These are phyloP conservation scores for Colletotrichum cordylinicola DNA, from an alignment of 2,329 filamentous ascomycete genomes.

Conservation along the genomic window DNA sequence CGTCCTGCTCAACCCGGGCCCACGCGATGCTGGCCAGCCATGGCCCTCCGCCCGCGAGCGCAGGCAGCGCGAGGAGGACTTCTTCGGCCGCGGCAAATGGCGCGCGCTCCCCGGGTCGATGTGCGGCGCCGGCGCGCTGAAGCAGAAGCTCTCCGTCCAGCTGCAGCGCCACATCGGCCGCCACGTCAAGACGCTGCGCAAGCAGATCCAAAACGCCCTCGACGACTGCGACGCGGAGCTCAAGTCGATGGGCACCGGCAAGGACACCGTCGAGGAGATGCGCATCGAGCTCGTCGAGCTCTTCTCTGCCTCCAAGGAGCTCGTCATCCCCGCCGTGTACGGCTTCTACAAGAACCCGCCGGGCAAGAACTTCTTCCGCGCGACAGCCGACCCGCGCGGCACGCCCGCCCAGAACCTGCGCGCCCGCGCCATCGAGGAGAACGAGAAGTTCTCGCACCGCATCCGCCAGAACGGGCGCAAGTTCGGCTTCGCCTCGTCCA, in stretches of 20 bases:
- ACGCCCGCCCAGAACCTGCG: conserved; percentile 58
- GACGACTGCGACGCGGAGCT: conserved; percentile 55
- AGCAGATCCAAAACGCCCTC: conserved; percentile 56
- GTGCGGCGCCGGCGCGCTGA: conserved; percentile 51
- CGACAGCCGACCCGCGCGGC: conserved; percentile 53
- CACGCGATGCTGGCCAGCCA: conserved; percentile 45
- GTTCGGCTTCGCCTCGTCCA: conserved; percentile 44
- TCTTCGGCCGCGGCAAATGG: conserved; percentile 57
- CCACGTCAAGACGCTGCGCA: conserved; percentile 55
- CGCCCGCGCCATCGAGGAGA: conserved; percentile 57
- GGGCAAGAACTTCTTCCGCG: conserved; percentile 55
- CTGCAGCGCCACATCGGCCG: conserved; percentile 58
- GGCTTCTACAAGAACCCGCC: conserved; percentile 62
- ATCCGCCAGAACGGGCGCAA: conserved; percentile 56
- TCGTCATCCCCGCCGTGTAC: conserved; percentile 59
- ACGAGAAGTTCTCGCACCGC: conserved; percentile 53
- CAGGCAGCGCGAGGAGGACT: conserved; percentile 48
- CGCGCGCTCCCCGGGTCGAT: conserved; percentile 50
- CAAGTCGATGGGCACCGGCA: conserved; percentile 54
- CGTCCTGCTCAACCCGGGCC: conserved; percentile 55
- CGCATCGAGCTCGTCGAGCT: conserved; percentile 58
- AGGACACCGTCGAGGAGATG: conserved; percentile 60
- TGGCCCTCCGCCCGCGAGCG: conserved; percentile 50
- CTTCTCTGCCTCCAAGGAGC: conserved; percentile 57
- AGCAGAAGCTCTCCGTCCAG: conserved; percentile 54